Percentiles rank a stretch among this genome's conserved stretches.
phyloP scores from a whole-genome alignment of 805 yeast genomes.

The Jamesozyma spencerorum region DNA sequence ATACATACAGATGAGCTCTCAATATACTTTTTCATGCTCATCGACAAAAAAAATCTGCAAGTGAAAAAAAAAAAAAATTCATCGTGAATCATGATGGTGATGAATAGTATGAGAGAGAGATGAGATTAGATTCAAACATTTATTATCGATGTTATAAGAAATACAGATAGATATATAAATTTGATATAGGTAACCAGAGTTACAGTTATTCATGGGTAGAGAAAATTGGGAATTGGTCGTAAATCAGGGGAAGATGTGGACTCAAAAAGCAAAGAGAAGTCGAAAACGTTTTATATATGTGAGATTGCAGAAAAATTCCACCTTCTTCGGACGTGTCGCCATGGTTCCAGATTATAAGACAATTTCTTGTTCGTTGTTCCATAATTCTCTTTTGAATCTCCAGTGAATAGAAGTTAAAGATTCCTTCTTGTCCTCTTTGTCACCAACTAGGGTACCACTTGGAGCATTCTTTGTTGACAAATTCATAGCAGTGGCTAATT shows the following conservation, averaged over 20 bases:
- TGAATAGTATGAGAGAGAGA: no score
- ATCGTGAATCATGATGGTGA: background rate
- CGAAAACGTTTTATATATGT: no score
- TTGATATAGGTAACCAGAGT: background rate
- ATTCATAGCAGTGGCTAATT: conserved; percentile 40
- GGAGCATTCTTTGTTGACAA: conserved; percentile 59
- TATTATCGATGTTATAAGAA: no score
- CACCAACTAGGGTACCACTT: conserved; percentile 52
- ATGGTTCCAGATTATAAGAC: conserved; percentile 25
- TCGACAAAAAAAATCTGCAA: conserved; percentile 1
- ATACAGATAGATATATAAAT: background rate
- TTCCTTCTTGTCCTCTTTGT: conserved; percentile 43
- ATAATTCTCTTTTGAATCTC: conserved; percentile 53
- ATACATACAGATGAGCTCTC: background rate
- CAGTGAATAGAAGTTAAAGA: conserved; percentile 50
- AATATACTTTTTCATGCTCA: conserved; percentile 4
- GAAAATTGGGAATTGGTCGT: background rate
- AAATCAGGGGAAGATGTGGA: background rate
- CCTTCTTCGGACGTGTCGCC: no score
- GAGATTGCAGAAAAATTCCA: no score
- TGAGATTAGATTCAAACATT: no score
- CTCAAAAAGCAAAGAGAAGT: no score
- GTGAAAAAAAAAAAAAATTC: background rate
- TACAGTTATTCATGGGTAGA: background rate
- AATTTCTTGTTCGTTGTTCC: conserved; percentile 56